These are phyloP conservation scores for Ogataea kodamae DNA, from an alignment of 805 yeast genomes.

Conservation along the genomic window DNA sequence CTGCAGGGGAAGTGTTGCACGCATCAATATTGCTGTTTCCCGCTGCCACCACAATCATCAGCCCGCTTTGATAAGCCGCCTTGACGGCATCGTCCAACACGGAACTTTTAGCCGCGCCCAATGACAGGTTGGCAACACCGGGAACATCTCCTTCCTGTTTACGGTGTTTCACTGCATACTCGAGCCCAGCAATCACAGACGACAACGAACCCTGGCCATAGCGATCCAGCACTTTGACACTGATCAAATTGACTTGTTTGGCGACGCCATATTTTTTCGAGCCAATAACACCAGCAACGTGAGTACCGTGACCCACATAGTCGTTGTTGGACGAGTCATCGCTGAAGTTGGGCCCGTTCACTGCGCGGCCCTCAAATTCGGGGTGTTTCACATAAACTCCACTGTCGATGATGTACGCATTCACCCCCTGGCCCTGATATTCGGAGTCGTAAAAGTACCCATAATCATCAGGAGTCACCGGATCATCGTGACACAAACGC, in stretches of 20 bases:
- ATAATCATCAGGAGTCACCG: slow-evolving; percentile 26
- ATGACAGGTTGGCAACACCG: slow-evolving; percentile 75
- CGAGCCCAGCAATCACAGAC: slow-evolving; percentile 62
- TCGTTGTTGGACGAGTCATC: slow-evolving; percentile 59
- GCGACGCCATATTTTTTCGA: slow-evolving; percentile 81
- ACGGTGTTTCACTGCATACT: slow-evolving; percentile 63
- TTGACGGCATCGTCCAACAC: slow-evolving; percentile 72
- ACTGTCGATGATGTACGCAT: slow-evolving; percentile 79
- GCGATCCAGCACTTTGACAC: slow-evolving; percentile 68
- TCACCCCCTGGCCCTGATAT: slow-evolving; percentile 54
- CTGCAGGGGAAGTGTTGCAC: slow-evolving; percentile 83
- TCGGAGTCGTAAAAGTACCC: slow-evolving; percentile 48
- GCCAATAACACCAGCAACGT: slow-evolving; percentile 86
- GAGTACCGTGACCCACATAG: slow-evolving; percentile 86
- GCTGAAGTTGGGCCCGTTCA: slow-evolving; percentile 58
- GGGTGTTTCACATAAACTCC: slow-evolving; percentile 65
- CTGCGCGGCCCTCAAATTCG: slow-evolving; percentile 63
- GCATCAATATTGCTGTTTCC: slow-evolving; percentile 81
- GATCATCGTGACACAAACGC: slow-evolving; percentile 50
- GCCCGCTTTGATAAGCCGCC: slow-evolving; percentile 70
- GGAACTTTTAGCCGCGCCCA: slow-evolving; percentile 68
- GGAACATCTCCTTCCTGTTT: slow-evolving; percentile 29
- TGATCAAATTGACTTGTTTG: slow-evolving; percentile 60
- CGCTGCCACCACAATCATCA: slow-evolving; percentile 77
- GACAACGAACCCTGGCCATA: slow-evolving; percentile 70